Evolutionary conservation across 192 early-diverging fungal species (phyloP).

Genomic region (Coemansia sp.): DNA sequence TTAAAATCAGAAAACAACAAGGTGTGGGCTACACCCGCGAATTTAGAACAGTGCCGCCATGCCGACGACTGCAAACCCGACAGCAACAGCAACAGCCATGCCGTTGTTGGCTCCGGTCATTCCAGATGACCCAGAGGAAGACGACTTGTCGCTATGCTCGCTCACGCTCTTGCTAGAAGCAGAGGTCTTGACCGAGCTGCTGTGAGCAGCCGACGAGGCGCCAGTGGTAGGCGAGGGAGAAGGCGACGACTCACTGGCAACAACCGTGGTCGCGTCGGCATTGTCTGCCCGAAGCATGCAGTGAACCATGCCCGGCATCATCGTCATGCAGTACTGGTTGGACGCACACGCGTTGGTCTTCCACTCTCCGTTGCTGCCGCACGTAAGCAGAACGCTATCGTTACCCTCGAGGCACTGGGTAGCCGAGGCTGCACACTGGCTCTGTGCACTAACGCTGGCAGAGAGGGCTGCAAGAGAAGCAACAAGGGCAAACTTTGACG

Average conservation of each 20-base stretch:
- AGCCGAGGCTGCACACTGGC: slow-evolving; percentile 13
- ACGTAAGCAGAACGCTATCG: slow-evolving; percentile 23
- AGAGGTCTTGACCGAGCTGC: slow-evolving; percentile 5
- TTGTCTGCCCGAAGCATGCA: slow-evolving; percentile 46
- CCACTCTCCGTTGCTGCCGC: slow-evolving; percentile 25
- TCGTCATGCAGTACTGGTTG: slow-evolving; percentile 47
- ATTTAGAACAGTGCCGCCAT: slow-evolving; percentile 38
- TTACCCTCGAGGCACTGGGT: slow-evolving; percentile 20
- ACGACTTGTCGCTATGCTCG: slow-evolving; percentile 2
- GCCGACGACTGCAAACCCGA: slow-evolving; percentile 15
- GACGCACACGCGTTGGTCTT: slow-evolving; percentile 12
- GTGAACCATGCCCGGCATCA: slow-evolving; percentile 43
- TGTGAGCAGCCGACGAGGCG: not conserved
- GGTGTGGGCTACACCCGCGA: not conserved
- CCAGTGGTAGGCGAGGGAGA: slow-evolving; percentile 1
- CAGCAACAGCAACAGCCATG: slow-evolving; percentile 19
- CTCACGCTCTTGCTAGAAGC: not conserved
- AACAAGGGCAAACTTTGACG: slow-evolving; percentile 12
- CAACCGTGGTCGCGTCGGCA: not conserved
- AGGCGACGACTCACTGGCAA: not conserved
- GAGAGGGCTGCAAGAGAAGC: slow-evolving; percentile 11
- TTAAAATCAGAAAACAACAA: not conserved
- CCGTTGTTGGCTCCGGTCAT: slow-evolving; percentile 11
- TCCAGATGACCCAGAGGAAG: not conserved
- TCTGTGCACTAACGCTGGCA: slow-evolving; percentile 18